These are phyloP conservation scores for Karstenula rhodostoma DNA, from an alignment of 2,329 filamentous ascomycete species.

Conservation along the genomic window DNA sequence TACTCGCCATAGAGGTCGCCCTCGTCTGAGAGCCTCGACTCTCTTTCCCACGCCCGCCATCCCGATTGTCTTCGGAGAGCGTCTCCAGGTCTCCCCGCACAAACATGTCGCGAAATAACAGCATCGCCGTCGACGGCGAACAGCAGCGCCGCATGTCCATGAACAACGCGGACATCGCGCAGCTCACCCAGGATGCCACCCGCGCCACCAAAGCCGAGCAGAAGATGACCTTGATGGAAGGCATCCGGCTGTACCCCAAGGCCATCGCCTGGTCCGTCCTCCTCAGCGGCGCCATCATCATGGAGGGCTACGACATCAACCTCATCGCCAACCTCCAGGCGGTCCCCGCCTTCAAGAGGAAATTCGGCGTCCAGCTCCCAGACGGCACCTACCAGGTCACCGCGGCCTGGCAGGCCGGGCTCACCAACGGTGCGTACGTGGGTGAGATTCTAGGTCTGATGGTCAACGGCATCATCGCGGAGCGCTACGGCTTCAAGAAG, in stretches of 20 bases:
- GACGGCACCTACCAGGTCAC: constrained; percentile 53
- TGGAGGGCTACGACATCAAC: constrained; percentile 89
- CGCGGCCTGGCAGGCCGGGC: constrained; percentile 56
- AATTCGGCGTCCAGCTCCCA: constrained; percentile 50
- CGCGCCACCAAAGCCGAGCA: constrained; percentile 55
- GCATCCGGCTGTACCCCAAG: constrained; percentile 83
- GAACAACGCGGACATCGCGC: constrained; percentile 36
- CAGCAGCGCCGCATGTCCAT: constrained; percentile 40
- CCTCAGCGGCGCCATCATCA: constrained; percentile 86
- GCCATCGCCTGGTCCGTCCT: constrained; percentile 83
- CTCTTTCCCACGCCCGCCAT: background rate
- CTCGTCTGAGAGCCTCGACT: background rate
- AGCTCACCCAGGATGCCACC: constrained; percentile 41
- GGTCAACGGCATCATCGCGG: constrained; percentile 55
- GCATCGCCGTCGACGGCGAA: constrained; percentile 42
- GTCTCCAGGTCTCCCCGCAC: constrained; percentile 13
- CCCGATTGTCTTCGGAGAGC: background rate
- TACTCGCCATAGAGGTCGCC: background rate
- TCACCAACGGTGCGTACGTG: constrained; percentile 56
- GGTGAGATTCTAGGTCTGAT: constrained; percentile 56
- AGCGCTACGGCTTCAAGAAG: constrained; percentile 53
- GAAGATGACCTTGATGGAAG: constrained; percentile 69
- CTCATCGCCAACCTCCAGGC: constrained; percentile 80
- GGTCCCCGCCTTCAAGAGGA: constrained; percentile 55
- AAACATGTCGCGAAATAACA: constrained; percentile 44